A percentile compares a stretch with the other conserved stretches of the same genome.
Conservation (phyloP, 257 asterid species). For the Solanum lignicaule region DNA sequence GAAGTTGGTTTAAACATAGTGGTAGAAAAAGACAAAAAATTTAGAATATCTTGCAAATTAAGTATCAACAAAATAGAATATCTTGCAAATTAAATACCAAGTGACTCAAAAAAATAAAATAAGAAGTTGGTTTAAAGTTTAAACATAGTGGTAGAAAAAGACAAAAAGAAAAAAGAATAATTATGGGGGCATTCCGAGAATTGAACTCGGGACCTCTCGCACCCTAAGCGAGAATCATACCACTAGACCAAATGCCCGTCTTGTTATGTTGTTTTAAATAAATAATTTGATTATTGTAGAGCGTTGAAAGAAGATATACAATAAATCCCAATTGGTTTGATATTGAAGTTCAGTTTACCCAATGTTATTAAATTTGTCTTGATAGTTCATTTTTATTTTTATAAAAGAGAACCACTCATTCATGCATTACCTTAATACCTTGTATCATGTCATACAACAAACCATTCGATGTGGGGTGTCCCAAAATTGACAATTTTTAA, state of each 20-base stretch:
- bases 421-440: neutral
- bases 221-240: slow-evolving; percentile 87
- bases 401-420: neutral
- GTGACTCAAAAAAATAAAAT: neutral
- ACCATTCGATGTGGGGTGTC: neutral
- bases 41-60: too few species aligned
- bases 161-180: too few species aligned
- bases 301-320: neutral
- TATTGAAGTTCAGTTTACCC: neutral
- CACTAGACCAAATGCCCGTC: slow-evolving; percentile 76
- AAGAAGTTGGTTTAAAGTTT: neutral
- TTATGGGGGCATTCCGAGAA: slow-evolving; percentile 58
- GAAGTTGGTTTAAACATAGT: too few species aligned
- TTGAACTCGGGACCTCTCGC: slow-evolving; percentile 96
- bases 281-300: accelerated
- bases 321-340: neutral
- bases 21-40: too few species aligned
- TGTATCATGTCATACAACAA: neutral
- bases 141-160: neutral
- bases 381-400: neutral
- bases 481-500: neutral
- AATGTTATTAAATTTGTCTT: neutral
- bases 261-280: neutral
- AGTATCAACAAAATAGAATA: too few species aligned
- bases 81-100: neutral